Conservation (phyloP, 768 basidiomycete genomes). For the Agaricus subrufescens region DNA sequence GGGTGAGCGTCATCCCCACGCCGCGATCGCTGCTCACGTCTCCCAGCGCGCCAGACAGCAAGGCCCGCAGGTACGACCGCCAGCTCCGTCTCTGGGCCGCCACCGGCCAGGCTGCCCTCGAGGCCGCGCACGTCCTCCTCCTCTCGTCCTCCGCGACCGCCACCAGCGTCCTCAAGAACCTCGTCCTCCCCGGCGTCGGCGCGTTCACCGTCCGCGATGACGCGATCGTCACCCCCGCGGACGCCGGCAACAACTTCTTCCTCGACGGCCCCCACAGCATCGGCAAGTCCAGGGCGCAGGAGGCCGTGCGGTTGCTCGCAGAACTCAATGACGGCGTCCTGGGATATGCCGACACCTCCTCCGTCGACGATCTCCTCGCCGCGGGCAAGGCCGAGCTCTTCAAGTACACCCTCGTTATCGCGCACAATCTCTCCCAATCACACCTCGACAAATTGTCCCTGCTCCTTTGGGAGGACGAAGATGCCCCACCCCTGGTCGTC, state of each 20-base stretch:
- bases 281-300: slow-evolving; percentile 73
- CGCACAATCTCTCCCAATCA: slow-evolving; percentile 67
- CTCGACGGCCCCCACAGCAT: slow-evolving; percentile 72
- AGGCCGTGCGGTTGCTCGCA: slow-evolving; percentile 68
- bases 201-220: slow-evolving; percentile 89
- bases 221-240: slow-evolving; percentile 53
- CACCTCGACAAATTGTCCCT: slow-evolving; percentile 56
- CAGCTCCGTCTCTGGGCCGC: slow-evolving; percentile 95
- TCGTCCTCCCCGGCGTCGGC: slow-evolving; percentile 95
- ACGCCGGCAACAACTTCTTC: slow-evolving; percentile 97
- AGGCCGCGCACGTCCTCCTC: slow-evolving; percentile 77
- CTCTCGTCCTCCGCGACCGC: slow-evolving; percentile 79
- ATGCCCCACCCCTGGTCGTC: slow-evolving; percentile 63
- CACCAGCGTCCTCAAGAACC: slow-evolving; percentile 90
- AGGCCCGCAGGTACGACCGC: slow-evolving; percentile 90
- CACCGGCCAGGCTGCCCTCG: slow-evolving; percentile 85
- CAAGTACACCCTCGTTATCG: slow-evolving; percentile 76
- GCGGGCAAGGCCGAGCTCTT: slow-evolving; percentile 30
- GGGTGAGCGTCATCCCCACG: slow-evolving; percentile 17
- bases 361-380: slow-evolving; percentile 52
- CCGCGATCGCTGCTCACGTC: neutral
- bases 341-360: slow-evolving; percentile 55
- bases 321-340: slow-evolving; percentile 90
- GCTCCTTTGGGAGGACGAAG: slow-evolving; percentile 63
- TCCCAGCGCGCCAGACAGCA: slow-evolving; percentile 69